These are phyloP conservation scores for Hymenoscyphus infarciens DNA, from an alignment of 2,329 filamentous ascomycete species.

Conservation along the genomic window DNA sequence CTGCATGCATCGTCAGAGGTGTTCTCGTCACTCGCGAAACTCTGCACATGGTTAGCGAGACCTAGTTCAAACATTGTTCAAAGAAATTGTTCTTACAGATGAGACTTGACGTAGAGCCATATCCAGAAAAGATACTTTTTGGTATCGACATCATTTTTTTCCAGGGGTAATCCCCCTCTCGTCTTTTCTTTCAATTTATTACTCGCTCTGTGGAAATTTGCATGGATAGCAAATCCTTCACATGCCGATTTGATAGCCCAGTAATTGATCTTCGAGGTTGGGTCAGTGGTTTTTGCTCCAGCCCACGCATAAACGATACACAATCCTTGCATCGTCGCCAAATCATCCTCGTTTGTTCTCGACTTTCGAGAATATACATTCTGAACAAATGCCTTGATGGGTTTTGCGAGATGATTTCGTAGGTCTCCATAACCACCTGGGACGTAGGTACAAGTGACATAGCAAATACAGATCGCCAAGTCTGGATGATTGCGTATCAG, in stretches of 20 bases:
- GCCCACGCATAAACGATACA: neutral
- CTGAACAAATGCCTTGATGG: neutral
- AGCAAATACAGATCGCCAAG: neutral
- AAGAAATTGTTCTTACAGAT: neutral
- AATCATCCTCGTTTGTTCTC: neutral
- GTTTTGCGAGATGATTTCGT: neutral
- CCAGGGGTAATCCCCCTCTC: neutral
- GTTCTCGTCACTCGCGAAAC: constrained; percentile 2
- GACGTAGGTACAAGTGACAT: constrained; percentile 7
- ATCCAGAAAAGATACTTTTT: constrained; percentile 1
- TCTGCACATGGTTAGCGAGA: neutral
- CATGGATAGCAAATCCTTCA: constrained; percentile 5
- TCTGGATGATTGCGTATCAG: neutral
- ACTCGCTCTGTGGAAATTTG: neutral
- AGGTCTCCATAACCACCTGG: neutral
- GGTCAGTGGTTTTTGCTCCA: neutral
- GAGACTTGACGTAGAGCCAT: constrained; percentile 1
- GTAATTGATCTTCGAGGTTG: neutral
- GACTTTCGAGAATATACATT: neutral
- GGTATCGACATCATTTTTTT: neutral
- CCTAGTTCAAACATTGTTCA: neutral
- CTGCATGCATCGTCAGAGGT: neutral
- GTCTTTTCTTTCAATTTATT: neutral
- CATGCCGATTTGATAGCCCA: constrained; percentile 5
- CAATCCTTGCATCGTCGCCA: constrained; percentile 5